Base-by-base conservation (phyloP, 2,329 filamentous ascomycete species). In the Juglanconis sp. region DNA sequence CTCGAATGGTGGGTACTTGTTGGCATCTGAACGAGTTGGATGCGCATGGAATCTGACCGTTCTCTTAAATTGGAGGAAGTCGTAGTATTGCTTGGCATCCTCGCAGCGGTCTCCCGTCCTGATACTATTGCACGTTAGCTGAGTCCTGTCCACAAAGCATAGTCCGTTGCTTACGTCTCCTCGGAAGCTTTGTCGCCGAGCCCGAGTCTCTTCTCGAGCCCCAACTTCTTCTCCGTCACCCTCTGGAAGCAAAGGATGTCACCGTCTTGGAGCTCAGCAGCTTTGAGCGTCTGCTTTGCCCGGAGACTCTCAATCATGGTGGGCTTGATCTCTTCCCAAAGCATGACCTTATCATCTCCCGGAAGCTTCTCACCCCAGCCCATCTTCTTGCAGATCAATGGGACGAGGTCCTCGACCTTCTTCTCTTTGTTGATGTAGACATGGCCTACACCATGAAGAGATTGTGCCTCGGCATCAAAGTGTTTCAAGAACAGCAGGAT, bases 251-350 rank as follows among this genome's bases (percentile, higher is more conserved):
- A 96, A 59, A 99, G 87, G 66, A 99, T 96, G 70, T 99, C 95
- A 53, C 95, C 95, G 68, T 99, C 94, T 72, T 98, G 94, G 31
- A 99, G 89, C 73, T 99, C 96, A 1, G 95, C 95, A 62, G 91
- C 87, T 66, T 92, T 90, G 62, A 99, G 82, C 0, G 92, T 92
- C 70, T 92, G 87, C 77, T 96, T 98, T 0, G 88, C 84, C 76
- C 97, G 98, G 79, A 99, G 89, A 6, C 85, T 83, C 71, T 99
- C 96, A 66, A 99, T 96, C 93, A 98, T 98, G 62, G 87, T 91
- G 55, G 93, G 92, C 76, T 98, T 99, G 76, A 99, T 98, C 78
- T 99, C 95, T 82, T 99, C 95, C 77, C 88, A 98, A 30, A 99
- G 83, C n/a, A 81, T 72, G 42, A 86, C 72, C 69, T 82, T 84